These are phyloP conservation scores for Thermochaetoides thermophila DNA, from an alignment of 495 filamentous ascomycete species.

Conservation along the genomic window DNA sequence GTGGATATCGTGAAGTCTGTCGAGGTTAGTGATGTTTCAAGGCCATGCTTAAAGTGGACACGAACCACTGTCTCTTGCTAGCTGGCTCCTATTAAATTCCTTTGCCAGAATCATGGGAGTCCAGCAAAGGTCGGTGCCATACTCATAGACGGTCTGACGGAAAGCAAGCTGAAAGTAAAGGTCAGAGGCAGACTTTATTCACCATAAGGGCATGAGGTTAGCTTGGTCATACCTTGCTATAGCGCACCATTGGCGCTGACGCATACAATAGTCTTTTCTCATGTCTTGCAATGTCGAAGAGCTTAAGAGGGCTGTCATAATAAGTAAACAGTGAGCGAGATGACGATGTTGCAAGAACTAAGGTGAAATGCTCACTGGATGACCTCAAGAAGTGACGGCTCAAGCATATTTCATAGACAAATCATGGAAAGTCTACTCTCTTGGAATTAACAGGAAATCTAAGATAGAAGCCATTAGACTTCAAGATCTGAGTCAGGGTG, in stretches of 20 bases:
- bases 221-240: conserved; percentile 41
- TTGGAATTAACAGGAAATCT: neutral
- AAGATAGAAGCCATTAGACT: too few species aligned
- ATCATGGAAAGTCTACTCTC: too few species aligned
- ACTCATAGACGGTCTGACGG: conserved; percentile 42
- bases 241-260: conserved; percentile 56
- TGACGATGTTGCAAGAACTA: too few species aligned
- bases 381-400: conserved; percentile 3
- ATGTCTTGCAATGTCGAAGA: conserved; percentile 41
- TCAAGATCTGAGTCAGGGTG: too few species aligned
- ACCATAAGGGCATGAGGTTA: too few species aligned
- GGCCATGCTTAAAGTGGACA: conserved; percentile 1
- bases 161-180: conserved; percentile 38
- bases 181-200: neutral
- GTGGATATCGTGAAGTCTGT: conserved; percentile 25
- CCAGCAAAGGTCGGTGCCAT: conserved; percentile 48
- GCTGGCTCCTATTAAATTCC: conserved; percentile 46
- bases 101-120: conserved; percentile 61
- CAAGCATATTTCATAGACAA: neutral
- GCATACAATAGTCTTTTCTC: conserved; percentile 39
- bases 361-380: conserved; percentile 14
- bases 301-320: conserved; percentile 41
- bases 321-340: too few species aligned
- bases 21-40: neutral
- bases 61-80: conserved; percentile 44